Conservation (phyloP, 345 rosid genomes). For the Brassica napus region Da-Ae NC_063446.1:13406001-13406500, state of each 20-base stretch:
- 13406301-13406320: no score
- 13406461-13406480: not conserved
- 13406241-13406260: no score
- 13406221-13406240: no score
- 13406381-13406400: not conserved
- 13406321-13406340: no score
- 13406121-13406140: no score
- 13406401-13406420: not conserved
- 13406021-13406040: not conserved
- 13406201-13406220: no score
- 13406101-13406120: not conserved
- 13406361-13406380: not conserved
- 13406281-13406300: no score
- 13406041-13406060: not conserved
- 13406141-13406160: no score
- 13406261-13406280: no score
- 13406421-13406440: not conserved
- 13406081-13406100: not conserved
- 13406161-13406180: no score
- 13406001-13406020: not conserved
- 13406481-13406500: not conserved
- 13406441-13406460: not conserved
- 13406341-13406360: not conserved
- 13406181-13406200: no score
- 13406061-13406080: not conserved